Evolutionary conservation across 1,139 yeast genomes (phyloP), one percentile per base, ranked within the genome.

Genomic region (Zygoascus meyerae): DNA sequence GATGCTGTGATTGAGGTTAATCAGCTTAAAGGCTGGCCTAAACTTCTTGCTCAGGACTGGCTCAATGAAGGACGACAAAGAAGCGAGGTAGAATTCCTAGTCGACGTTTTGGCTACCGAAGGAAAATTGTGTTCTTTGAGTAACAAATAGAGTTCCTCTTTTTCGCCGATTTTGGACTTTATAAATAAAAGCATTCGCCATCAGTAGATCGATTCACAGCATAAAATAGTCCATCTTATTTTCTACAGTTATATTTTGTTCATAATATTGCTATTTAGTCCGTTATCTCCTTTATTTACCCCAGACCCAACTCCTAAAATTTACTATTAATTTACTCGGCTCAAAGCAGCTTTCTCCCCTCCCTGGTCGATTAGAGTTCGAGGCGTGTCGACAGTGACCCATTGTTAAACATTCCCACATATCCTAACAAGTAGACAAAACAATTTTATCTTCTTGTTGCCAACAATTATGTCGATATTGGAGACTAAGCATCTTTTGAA

Each of bases 1-100:
- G 77, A 78, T 53, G 98, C 98, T 5, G 95, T 92, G 32, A 95
- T 89, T 62, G 97, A 90, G 67, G 94, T 85, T 47, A 83, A 95
- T 53, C 77, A 79, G 55, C 77, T 94, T 66, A 85, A 86, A 68
- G 98, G 98, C 34, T 87, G 96, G 96, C 79, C 95, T 38, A 83
- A 95, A 74, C 78, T 78, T 61, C 75, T 92, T 58, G 95, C 97
- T 36, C 79, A 81, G 56, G 97, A 87, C 65, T 92, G 97, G 97
- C 79, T 94, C 35, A 69, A 71, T 38, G 94, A 86, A 65, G 90
- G 95, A 42, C 81, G 97, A 73, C 83, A 81, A 71, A 81, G 95
- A 64, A 74, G 89, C 56, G 97, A 90, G 70, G 78, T 85, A 42
- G 94, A 89, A 68, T 83, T 89, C 59, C 72, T 90, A 62, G 74